These are phyloP conservation scores for Crithidia acanthocephali DNA, from an alignment of 208 protist genomes.

Conservation along the genomic window DNA sequence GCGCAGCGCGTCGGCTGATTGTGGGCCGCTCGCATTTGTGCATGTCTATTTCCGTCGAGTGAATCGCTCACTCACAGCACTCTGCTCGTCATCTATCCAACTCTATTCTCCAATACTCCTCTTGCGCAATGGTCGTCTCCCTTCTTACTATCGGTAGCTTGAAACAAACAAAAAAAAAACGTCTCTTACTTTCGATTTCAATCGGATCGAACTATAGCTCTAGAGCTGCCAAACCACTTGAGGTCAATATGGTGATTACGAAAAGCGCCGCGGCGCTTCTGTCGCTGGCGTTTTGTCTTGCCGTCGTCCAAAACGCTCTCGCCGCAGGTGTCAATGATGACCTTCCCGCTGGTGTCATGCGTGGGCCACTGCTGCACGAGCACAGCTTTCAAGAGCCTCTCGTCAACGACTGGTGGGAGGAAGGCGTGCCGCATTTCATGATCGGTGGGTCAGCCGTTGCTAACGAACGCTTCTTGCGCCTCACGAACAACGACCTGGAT, in stretches of 20 bases:
- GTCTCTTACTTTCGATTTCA: too few relatives aligned
- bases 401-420: constrained; percentile 89
- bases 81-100: too few relatives aligned
- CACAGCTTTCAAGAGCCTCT: constrained; percentile 79
- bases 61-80: too few relatives aligned
- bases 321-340: constrained; percentile 23
- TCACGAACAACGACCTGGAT: constrained; percentile 72
- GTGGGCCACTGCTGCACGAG: constrained; percentile 69
- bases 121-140: too few relatives aligned
- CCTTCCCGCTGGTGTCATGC: constrained; percentile 57
- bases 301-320: not conserved
- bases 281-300: constrained; percentile 10
- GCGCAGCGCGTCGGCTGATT: too few relatives aligned
- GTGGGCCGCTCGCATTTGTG: too few relatives aligned
- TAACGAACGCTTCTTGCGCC: constrained; percentile 80
- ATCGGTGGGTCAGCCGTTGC: constrained; percentile 81
- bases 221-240: too few relatives aligned
- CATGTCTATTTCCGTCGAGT: too few relatives aligned
- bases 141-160: too few relatives aligned
- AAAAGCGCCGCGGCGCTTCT: not conserved
- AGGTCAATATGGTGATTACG: not conserved
- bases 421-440: constrained; percentile 88
- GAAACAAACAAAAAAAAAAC: too few relatives aligned
- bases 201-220: too few relatives aligned
- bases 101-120: too few relatives aligned